Evolutionary conservation across 352 stramenopile species (phyloP).

Genomic region (Albugo laibachii): DNA sequence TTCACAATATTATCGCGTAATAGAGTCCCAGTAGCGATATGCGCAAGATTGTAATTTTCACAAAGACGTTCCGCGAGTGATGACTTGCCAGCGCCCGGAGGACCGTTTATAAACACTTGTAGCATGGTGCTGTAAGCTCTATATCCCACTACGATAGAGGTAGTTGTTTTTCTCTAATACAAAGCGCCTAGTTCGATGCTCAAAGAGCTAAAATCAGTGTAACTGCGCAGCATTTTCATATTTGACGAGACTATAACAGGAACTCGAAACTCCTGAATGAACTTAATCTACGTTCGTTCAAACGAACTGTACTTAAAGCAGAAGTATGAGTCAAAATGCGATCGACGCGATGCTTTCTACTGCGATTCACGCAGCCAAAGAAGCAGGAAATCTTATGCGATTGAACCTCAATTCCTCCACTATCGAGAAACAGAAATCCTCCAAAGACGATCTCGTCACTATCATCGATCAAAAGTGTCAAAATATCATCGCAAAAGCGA

Average conservation of each 20-base stretch:
- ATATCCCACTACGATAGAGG: no score
- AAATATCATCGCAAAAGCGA: conserved; percentile 60
- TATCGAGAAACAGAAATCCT: conserved; percentile 76
- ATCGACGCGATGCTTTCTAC: conserved; percentile 17
- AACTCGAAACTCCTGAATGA: no score
- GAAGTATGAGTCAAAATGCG: no score
- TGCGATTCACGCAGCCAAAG: conserved; percentile 30
- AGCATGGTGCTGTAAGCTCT: conserved; percentile 19
- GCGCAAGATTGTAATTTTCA: conserved; percentile 29
- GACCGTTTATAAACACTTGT: conserved; percentile 48
- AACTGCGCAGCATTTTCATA: no score
- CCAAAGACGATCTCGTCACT: conserved; percentile 88
- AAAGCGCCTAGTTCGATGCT: no score
- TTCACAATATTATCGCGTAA: conserved; percentile 49
- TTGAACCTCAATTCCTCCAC: conserved; percentile 26
- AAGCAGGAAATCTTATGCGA: conserved; percentile 54
- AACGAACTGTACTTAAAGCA: no score
- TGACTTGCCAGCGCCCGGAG: conserved; percentile 43
- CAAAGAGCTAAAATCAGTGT: no score
- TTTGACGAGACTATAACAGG: no score
- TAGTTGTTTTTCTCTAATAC: no score
- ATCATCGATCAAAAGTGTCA: conserved; percentile 87
- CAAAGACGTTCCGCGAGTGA: conserved; percentile 38
- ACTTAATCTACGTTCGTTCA: no score
- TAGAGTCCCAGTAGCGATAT: conserved; percentile 42